These are phyloP conservation scores for Ophiocordyceps camponoti-saundersi DNA, from an alignment of 2,329 filamentous ascomycete genomes.

Conservation along the genomic window DNA sequence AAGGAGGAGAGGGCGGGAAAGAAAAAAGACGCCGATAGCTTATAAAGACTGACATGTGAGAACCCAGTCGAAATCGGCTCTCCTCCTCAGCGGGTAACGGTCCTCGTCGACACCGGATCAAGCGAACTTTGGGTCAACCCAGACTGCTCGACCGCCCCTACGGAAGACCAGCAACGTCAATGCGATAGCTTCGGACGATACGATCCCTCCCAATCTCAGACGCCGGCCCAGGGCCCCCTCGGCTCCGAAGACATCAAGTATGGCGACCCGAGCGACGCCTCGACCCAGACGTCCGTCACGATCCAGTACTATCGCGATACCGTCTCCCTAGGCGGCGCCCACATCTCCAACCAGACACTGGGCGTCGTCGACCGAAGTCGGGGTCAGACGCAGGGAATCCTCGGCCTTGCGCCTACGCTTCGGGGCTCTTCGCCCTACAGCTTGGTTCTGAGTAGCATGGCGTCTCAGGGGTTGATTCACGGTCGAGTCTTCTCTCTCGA, in stretches of 20 bases:
- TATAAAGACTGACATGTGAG: no score
- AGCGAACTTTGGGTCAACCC: constrained; percentile 39
- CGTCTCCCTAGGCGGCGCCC: constrained; percentile 24
- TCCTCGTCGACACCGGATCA: constrained; percentile 34
- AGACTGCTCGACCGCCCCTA: constrained; percentile 22
- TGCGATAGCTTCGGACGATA: constrained; percentile 27
- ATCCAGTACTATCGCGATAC: constrained; percentile 29
- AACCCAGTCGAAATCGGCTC: constrained; percentile 28
- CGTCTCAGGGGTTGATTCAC: constrained; percentile 26
- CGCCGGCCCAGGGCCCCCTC: constrained; percentile 19
- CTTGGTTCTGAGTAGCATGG: constrained; percentile 33
- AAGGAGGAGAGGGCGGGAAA: no score
- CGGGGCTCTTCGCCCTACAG: constrained; percentile 26
- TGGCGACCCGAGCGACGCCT: constrained; percentile 18
- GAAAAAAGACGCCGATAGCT: no score
- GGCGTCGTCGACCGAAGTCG: constrained; percentile 26
- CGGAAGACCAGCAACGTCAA: constrained; percentile 14
- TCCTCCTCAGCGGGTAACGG: constrained; percentile 23
- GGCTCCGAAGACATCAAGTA: constrained; percentile 20
- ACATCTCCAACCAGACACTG: constrained; percentile 28
- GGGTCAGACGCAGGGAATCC: constrained; percentile 32
- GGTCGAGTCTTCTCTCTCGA: constrained; percentile 34
- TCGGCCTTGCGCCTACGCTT: constrained; percentile 29
- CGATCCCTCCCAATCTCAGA: constrained; percentile 22
- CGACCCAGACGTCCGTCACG: constrained; percentile 18